Evolutionary conservation across 129 eudicot genomes (phyloP), one percentile per base, ranked within the genome.

Genomic region (Deinandra increscens): DNA sequence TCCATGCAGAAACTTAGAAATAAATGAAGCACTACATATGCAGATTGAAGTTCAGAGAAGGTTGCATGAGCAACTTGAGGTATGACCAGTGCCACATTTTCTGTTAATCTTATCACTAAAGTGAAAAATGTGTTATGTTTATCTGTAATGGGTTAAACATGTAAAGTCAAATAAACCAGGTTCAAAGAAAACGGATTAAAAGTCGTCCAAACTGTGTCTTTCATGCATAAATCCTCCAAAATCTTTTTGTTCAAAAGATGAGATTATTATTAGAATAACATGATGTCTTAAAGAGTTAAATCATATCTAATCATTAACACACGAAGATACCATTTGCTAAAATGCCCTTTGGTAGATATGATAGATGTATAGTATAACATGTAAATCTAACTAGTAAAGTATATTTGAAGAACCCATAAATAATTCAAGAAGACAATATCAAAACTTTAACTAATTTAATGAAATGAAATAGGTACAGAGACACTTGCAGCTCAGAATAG

Each of bases 1-100:
- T 66, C 17, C 3, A 23, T 64, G 10, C 95, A 88, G 98, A 68
- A 89, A 81, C 73, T 62, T 87, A 18, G 90, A 84, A 29, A 80
- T 89, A 60, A 79, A 86, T 12, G 92, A 93, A 85, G 92, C 98
- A 55, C 73, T 83, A 73, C 87, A 89, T 17, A 94, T 94, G 96
- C 96, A 94, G 72, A 89, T 81, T 38, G 96, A 89, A 78, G 99
- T 87, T 65, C 95, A 83, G 60, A 65, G 91, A 79, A 75, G 87
- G 76, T 86, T 94, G 31, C 89, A 87, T 68, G 96, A 89, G 74
- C 99, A 94, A 83, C 97, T 87, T 54, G 99, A 94, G 99, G 99
- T 94, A 83, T 75, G 62, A 66, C 66, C 73, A 31, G 4, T 44
- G 60, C 45, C 7, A 50, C 31, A 50, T 18, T 22, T 49, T 33